Base-by-base conservation (phyloP, 176 grass and related monocot genomes). In the Stipa capillata region DNA sequence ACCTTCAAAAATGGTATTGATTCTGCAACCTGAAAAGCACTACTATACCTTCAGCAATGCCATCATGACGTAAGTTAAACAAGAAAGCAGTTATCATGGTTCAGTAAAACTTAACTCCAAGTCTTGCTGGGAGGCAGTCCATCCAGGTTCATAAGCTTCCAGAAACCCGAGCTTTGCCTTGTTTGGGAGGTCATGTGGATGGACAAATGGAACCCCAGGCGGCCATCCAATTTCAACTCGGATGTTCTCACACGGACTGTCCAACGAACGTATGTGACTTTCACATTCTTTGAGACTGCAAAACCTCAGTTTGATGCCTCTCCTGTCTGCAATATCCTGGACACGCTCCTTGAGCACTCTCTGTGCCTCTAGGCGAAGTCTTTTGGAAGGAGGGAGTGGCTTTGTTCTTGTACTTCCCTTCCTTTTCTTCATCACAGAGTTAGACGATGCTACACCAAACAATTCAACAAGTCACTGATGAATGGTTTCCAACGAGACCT, bases 121-220 rank as follows among this genome's bases (percentile, higher is more conserved):
- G 71, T 97, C 91, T 65, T 97, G 86, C 87, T 93, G 87, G 47
- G 82, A 89, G 44, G 86, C 85, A n/a, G 90, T 85, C 94, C 94
- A 97, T 49, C 94, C 94, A 66, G 87, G 94, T 39, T 97, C 94
- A 42, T 91, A 97, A 86, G 94, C 85, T 92, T 97, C 91, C 50
- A 97, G 82, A 89, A 97, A 90, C 37, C 87, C 82, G 20, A 97
- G 85, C 58, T 97, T 97, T 48, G 91, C 86, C 67, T 97, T 97
- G 79, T 97, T 94, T 42, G 94, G 94, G 49, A 97, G 94, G 61
- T 97, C 94, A 88, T 97, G 94, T 27, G 94, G 94, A 83, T 97
- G 94, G 76, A 97, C 94, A 85, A 97, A 97, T 51, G 94, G 94
- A 85, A 97, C 91, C 43, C 78, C 92, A 52, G 85, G 79, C 13